A percentile compares a stretch with the other conserved stretches of the same genome.
Evolutionary conservation across 306 rosid species (phyloP).

Genomic region (Pterocarpus santalinus): DNA sequence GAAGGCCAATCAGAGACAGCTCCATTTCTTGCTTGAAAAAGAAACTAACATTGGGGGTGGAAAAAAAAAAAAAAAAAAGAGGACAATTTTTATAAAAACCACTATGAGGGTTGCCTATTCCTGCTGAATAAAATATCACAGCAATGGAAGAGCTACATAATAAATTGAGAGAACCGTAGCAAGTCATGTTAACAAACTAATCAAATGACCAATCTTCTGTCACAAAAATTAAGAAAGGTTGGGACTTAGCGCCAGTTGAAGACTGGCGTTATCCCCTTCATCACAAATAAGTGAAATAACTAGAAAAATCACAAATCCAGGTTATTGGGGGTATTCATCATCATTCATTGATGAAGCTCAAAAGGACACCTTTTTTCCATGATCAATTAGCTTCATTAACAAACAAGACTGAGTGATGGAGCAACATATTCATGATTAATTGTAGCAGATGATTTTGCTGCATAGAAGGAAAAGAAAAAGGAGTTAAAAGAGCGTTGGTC

Average conservation of each 20-base stretch:
- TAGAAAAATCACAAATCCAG: not conserved
- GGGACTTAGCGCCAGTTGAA: not conserved
- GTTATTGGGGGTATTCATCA: not conserved
- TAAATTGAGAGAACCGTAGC: not conserved
- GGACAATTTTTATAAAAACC: not conserved
- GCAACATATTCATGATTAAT: not conserved
- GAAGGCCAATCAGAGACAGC: constrained; percentile 76
- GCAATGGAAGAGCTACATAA: not conserved
- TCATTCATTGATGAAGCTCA: not conserved
- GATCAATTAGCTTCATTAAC: not conserved
- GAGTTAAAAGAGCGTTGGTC: not conserved
- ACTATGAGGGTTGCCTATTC: not conserved
- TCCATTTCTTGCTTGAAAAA: constrained; percentile 88
- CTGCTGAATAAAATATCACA: not conserved
- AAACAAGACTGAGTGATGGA: no score
- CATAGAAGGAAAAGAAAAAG: no score
- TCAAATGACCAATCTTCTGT: not conserved
- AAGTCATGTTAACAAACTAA: not conserved
- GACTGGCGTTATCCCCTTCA: not conserved
- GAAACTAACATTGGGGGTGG: constrained; percentile 45
- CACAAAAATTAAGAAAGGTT: constrained; percentile 1
- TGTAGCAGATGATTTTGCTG: no score
- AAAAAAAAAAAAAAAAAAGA: not conserved
- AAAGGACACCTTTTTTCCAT: not conserved
- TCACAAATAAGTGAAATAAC: not conserved